These are phyloP conservation scores for Aspergillus sp. DNA, from an alignment of 2,329 filamentous ascomycete genomes.

Conservation along the genomic window DNA sequence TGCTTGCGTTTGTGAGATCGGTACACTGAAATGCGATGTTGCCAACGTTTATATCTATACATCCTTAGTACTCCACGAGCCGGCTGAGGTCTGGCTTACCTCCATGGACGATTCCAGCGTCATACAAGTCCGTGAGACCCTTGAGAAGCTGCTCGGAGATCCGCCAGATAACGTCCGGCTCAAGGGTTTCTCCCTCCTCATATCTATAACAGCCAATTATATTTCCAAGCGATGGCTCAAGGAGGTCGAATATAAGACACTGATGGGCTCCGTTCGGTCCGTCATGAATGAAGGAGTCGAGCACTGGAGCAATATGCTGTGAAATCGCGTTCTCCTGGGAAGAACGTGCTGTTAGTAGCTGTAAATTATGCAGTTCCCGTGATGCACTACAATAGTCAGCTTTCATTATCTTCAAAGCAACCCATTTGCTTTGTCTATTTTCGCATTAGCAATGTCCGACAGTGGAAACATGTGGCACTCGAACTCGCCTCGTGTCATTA, in stretches of 20 bases:
- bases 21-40: constrained; percentile 27
- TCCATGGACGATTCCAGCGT: constrained; percentile 30
- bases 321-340: background rate
- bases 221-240: constrained; percentile 23
- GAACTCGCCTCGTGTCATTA: background rate
- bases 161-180: constrained; percentile 23
- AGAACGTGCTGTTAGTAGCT: background rate
- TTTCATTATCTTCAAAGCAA: constrained; percentile 4
- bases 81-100: constrained; percentile 19
- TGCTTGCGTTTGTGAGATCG: constrained; percentile 10
- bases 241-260: constrained; percentile 25
- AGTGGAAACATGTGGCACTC: background rate
- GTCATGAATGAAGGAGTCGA: background rate
- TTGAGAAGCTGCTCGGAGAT: constrained; percentile 30
- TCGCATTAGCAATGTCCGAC: background rate
- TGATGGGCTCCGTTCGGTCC: constrained; percentile 1
- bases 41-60: constrained; percentile 26
- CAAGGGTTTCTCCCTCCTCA: constrained; percentile 20
- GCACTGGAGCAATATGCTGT: background rate
- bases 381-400: background rate
- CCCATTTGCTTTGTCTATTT: background rate
- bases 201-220: constrained; percentile 18
- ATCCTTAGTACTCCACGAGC: background rate
- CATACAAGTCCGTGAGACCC: constrained; percentile 29
- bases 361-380: background rate